phyloP scores from a whole-genome alignment of 1,284 basidiomycete genomes.

The Apiotrichum montevideense region DNA sequence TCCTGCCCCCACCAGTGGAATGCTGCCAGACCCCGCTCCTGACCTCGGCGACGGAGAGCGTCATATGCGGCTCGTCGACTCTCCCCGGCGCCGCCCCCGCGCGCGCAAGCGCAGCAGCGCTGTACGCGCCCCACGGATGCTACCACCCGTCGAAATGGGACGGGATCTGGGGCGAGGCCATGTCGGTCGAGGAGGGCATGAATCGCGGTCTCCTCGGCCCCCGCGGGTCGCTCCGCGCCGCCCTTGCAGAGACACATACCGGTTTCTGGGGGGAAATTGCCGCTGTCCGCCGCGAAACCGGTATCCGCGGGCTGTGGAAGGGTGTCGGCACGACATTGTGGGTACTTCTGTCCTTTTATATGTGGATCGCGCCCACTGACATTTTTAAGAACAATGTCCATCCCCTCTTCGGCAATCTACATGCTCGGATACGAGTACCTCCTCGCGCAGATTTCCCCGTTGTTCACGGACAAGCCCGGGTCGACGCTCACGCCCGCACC shows the following conservation, averaged over 20 bases:
- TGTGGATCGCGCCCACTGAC: neutral
- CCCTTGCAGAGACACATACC: neutral
- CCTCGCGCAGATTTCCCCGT: slow-evolving; percentile 48
- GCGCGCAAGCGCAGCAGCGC: neutral
- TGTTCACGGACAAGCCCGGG: slow-evolving; percentile 27
- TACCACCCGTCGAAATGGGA: slow-evolving; percentile 46
- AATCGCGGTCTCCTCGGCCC: slow-evolving; percentile 18
- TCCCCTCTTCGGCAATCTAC: slow-evolving; percentile 87
- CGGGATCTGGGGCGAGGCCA: slow-evolving; percentile 46
- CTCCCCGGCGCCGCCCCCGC: slow-evolving; percentile 11
- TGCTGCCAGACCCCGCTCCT: slow-evolving; percentile 40
- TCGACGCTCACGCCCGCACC: slow-evolving; percentile 58
- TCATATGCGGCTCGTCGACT: slow-evolving; percentile 18
- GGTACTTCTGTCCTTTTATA: slow-evolving; percentile 37
- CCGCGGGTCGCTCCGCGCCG: slow-evolving; percentile 9
- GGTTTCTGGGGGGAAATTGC: slow-evolving; percentile 75
- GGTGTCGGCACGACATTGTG: slow-evolving; percentile 80
- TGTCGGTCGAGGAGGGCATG: slow-evolving; percentile 34
- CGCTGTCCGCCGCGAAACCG: slow-evolving; percentile 70
- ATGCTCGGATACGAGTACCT: slow-evolving; percentile 96
- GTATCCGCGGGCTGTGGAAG: slow-evolving; percentile 77
- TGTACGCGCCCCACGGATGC: slow-evolving; percentile 37
- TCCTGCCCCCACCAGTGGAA: slow-evolving; percentile 17
- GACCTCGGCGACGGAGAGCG: neutral
- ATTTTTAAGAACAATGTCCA: slow-evolving; percentile 66